These are phyloP conservation scores for Xylariomycetidae sp. DNA, from an alignment of 2,329 filamentous ascomycete genomes.

Conservation along the genomic window DNA sequence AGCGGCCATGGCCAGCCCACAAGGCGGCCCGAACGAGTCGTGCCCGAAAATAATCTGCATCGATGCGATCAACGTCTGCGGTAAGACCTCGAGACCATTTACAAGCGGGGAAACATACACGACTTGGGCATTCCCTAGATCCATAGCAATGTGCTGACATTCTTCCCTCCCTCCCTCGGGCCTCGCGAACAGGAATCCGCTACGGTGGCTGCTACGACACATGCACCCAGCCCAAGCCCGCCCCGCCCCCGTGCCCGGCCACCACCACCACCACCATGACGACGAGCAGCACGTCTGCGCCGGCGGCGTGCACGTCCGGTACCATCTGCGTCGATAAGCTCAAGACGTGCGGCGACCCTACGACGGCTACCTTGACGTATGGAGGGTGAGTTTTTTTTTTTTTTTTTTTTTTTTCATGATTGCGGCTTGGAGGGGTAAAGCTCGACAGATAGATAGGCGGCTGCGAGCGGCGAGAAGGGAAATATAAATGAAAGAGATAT, in stretches of 20 bases:
- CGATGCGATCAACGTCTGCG: slow-evolving; percentile 13
- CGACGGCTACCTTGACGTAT: slow-evolving; percentile 15
- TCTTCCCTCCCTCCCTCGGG: too few species aligned
- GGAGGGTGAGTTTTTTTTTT: slow-evolving; percentile 13
- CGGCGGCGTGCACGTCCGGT: neutral
- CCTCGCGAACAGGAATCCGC: slow-evolving; percentile 7
- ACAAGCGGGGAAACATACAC: neutral
- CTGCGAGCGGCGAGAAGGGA: too few species aligned
- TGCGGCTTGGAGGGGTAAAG: too few species aligned
- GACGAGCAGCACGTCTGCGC: slow-evolving; percentile 1
- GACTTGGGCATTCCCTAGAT: neutral
- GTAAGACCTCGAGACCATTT: slow-evolving; percentile 3
- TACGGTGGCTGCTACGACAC: slow-evolving; percentile 15
- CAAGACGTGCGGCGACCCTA: slow-evolving; percentile 18
- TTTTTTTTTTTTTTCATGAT: neutral
- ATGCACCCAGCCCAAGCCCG: slow-evolving; percentile 8
- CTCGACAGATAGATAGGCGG: slow-evolving; percentile 6
- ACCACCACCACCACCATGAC: slow-evolving; percentile 6
- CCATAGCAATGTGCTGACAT: too few species aligned
- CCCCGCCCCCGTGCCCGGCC: slow-evolving; percentile 8
- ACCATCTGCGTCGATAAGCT: slow-evolving; percentile 19
- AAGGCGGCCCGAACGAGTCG: neutral
- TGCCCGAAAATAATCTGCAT: slow-evolving; percentile 13
- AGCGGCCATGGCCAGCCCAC: slow-evolving; percentile 7
- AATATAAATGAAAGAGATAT: too few species aligned